Conservation (phyloP, 352 stramenopile species). For the Phytopythium vexans region DNA sequence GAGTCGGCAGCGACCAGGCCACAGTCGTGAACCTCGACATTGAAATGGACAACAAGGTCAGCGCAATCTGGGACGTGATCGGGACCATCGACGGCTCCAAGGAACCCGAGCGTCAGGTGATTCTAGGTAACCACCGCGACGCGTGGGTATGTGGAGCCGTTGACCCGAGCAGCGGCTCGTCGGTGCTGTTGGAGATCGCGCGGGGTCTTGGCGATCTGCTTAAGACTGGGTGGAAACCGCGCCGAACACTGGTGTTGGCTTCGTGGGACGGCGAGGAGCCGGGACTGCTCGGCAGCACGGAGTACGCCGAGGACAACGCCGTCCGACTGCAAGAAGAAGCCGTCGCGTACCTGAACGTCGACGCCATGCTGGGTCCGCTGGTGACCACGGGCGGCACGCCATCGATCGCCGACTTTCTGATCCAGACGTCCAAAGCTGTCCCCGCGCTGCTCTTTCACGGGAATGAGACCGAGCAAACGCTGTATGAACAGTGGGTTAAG, state of each 20-base stretch:
- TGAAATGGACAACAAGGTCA: slow-evolving; percentile 48
- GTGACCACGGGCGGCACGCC: slow-evolving; percentile 56
- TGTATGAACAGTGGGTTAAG: slow-evolving; percentile 36
- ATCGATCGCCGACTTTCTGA: slow-evolving; percentile 58
- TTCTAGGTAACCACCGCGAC: slow-evolving; percentile 88
- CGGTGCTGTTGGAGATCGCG: slow-evolving; percentile 72
- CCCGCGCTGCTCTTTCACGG: slow-evolving; percentile 48
- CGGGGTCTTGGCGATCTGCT: slow-evolving; percentile 61
- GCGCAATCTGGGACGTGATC: slow-evolving; percentile 77
- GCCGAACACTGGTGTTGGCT: slow-evolving; percentile 68
- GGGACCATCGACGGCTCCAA: too few relatives aligned
- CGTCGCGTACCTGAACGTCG: slow-evolving; percentile 85
- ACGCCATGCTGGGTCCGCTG: slow-evolving; percentile 59
- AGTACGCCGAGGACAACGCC: slow-evolving; percentile 72
- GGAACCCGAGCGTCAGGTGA: slow-evolving; percentile 55
- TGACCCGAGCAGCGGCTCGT: slow-evolving; percentile 82
- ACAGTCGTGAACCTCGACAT: slow-evolving; percentile 39
- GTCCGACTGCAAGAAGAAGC: slow-evolving; percentile 45
- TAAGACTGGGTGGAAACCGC: slow-evolving; percentile 57
- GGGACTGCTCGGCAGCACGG: slow-evolving; percentile 78
- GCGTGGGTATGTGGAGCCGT: slow-evolving; percentile 87
- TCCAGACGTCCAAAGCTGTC: slow-evolving; percentile 47
- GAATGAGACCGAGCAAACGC: slow-evolving; percentile 17
- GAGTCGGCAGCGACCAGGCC: slow-evolving; percentile 37
- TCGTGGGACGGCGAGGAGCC: slow-evolving; percentile 89